Evolutionary conservation across 2,329 filamentous ascomycete species (phyloP).

Genomic region (Herpotrichia juniperi): DNA sequence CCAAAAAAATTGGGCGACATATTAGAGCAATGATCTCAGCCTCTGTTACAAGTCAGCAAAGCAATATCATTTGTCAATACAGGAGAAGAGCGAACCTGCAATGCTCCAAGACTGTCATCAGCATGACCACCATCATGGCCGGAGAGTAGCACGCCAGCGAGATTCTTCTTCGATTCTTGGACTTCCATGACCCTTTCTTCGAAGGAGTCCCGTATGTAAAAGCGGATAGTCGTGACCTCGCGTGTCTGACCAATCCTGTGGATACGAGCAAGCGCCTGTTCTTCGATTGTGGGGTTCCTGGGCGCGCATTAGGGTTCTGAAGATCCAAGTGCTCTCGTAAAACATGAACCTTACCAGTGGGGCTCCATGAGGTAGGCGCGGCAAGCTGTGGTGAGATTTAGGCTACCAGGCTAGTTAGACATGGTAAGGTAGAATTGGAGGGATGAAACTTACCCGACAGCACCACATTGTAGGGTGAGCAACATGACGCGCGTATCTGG

Average conservation of each 20-base stretch:
- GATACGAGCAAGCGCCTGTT: slow-evolving; percentile 50
- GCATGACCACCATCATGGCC: slow-evolving; percentile 20
- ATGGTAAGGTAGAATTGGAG: background rate
- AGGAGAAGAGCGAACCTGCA: slow-evolving; percentile 7
- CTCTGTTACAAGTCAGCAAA: background rate
- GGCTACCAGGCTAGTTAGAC: slow-evolving; percentile 31
- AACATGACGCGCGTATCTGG: slow-evolving; percentile 49
- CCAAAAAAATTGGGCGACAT: too few relatives aligned
- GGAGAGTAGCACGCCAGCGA: slow-evolving; percentile 18
- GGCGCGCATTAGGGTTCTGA: background rate
- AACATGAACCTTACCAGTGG: slow-evolving; percentile 41
- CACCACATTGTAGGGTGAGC: slow-evolving; percentile 58
- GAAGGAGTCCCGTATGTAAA: slow-evolving; percentile 47
- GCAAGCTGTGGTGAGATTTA: slow-evolving; percentile 55
- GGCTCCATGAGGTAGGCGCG: slow-evolving; percentile 59
- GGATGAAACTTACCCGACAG: slow-evolving; percentile 52
- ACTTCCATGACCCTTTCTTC: slow-evolving; percentile 37
- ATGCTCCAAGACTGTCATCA: slow-evolving; percentile 22
- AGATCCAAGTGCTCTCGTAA: background rate
- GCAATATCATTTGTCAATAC: background rate
- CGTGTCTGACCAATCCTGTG: slow-evolving; percentile 28
- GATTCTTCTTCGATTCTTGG: slow-evolving; percentile 24
- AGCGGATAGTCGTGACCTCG: slow-evolving; percentile 46
- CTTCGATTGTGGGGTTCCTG: slow-evolving; percentile 51
- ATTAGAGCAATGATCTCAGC: slow-evolving; percentile 6